Conservation (phyloP, 2,329 filamentous ascomycete species). For the Epichloe festucae region DNA sequence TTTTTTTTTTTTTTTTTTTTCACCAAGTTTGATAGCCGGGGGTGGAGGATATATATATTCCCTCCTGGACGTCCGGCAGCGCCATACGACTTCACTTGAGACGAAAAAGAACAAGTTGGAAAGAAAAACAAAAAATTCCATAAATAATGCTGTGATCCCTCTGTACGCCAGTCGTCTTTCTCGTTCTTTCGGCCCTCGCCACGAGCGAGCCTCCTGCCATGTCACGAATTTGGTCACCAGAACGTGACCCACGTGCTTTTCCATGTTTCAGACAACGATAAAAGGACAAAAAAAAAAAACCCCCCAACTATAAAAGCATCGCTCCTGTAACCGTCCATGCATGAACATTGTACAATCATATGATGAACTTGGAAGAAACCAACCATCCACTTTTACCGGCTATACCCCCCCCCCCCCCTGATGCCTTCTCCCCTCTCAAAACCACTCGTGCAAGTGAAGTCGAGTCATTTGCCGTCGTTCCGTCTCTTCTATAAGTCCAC, state of each 20-base stretch:
- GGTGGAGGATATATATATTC: too few species aligned
- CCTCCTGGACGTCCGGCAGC: too few species aligned
- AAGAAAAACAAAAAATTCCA: neutral
- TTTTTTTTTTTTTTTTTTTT: too few species aligned
- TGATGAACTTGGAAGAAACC: neutral
- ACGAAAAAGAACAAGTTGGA: neutral
- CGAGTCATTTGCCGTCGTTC: neutral
- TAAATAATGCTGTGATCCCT: too few species aligned
- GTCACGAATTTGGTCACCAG: neutral
- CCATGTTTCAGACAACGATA: neutral
- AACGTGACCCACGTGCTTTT: neutral
- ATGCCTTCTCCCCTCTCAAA: too few species aligned
- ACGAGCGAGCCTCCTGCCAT: neutral
- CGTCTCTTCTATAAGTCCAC: slow-evolving; percentile 16
- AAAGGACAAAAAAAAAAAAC: neutral
- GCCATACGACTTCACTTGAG: neutral
- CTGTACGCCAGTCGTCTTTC: too few species aligned
- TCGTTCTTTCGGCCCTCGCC: too few species aligned
- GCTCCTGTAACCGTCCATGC: neutral
- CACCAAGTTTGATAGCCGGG: too few species aligned
- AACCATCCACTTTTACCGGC: too few species aligned
- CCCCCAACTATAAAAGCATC: neutral
- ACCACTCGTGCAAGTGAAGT: too few species aligned
- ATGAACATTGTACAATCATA: neutral
- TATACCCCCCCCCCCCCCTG: too few species aligned